Evolutionary conservation across 768 basidiomycete genomes (phyloP).

Genomic region (Lactifluus echinatus): DNA sequence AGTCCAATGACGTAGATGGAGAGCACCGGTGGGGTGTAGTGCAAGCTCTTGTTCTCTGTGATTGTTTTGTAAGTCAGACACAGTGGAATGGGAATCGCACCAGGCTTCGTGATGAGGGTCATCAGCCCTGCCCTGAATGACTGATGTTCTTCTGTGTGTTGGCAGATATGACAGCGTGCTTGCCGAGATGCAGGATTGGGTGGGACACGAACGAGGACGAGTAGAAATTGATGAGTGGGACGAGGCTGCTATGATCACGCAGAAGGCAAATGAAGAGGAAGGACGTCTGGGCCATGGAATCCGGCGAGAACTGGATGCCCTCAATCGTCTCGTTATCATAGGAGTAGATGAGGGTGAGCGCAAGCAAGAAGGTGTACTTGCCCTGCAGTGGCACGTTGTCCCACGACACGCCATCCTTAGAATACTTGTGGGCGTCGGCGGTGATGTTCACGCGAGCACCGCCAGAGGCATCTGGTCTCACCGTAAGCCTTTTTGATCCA

Average conservation of each 20-base stretch:
- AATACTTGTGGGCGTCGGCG: conserved; percentile 55
- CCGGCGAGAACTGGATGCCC: conserved; percentile 77
- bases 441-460: conserved; percentile 57
- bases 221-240: conserved; percentile 89
- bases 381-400: conserved; percentile 70
- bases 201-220: conserved; percentile 96
- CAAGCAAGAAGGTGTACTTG: conserved; percentile 63
- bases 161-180: conserved; percentile 91
- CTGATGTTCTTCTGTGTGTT: conserved; percentile 98
- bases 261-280: conserved; percentile 69
- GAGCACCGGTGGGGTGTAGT: conserved; percentile 91
- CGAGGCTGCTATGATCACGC: conserved; percentile 43
- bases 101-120: conserved; percentile 78
- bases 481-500: conserved; percentile 85
- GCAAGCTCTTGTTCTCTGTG: conserved; percentile 65
- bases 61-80: conserved; percentile 78
- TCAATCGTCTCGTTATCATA: conserved; percentile 99
- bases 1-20: conserved; percentile 85
- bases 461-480: conserved; percentile 68
- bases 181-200: conserved; percentile 77
- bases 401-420: conserved; percentile 59
- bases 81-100: conserved; percentile 67
- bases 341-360: conserved; percentile 90
- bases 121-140: conserved; percentile 89
- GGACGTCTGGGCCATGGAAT: conserved; percentile 42